These are phyloP conservation scores for Suillus variegatus DNA, from an alignment of 768 basidiomycete species.

Conservation along the genomic window DNA sequence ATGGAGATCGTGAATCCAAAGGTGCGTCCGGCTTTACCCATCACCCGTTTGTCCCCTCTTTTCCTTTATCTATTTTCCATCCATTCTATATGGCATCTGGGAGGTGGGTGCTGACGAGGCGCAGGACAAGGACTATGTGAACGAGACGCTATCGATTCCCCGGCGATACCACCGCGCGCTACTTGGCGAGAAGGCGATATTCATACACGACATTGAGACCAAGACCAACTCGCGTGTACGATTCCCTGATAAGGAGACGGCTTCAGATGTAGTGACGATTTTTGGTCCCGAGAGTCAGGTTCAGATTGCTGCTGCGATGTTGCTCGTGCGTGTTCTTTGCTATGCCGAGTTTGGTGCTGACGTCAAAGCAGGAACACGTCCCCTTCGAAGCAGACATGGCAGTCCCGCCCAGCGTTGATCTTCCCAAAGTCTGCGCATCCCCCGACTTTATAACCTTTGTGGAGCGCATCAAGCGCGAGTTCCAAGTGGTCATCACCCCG, in stretches of 20 bases:
- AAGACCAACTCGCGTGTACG: slow-evolving; percentile 94
- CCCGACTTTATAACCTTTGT: slow-evolving; percentile 85
- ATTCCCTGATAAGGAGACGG: slow-evolving; percentile 92
- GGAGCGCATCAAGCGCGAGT: slow-evolving; percentile 90
- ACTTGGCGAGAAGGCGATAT: slow-evolving; percentile 94
- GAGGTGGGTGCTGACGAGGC: not conserved
- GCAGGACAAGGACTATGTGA: slow-evolving; percentile 95
- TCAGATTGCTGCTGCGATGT: slow-evolving; percentile 94
- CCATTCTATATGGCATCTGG: not conserved
- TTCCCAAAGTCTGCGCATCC: slow-evolving; percentile 72
- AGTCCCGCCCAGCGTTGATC: slow-evolving; percentile 80
- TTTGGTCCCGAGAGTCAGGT: slow-evolving; percentile 97
- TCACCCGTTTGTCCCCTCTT: slow-evolving; percentile 3
- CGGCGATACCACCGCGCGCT: slow-evolving; percentile 93
- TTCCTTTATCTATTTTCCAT: slow-evolving; percentile 1
- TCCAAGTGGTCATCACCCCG: slow-evolving; percentile 87
- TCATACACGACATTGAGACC: slow-evolving; percentile 94
- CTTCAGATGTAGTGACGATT: slow-evolving; percentile 94
- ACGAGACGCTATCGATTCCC: slow-evolving; percentile 91
- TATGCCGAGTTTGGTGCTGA: not conserved
- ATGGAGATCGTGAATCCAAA: slow-evolving; percentile 98
- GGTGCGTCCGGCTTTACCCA: slow-evolving; percentile 43
- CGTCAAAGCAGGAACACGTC: slow-evolving; percentile 76
- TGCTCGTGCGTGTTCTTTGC: slow-evolving; percentile 60
- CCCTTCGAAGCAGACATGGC: slow-evolving; percentile 96